Evolutionary conservation across 192 early-diverging fungal genomes (phyloP).

Genomic region (Entomortierella parvispora): DNA sequence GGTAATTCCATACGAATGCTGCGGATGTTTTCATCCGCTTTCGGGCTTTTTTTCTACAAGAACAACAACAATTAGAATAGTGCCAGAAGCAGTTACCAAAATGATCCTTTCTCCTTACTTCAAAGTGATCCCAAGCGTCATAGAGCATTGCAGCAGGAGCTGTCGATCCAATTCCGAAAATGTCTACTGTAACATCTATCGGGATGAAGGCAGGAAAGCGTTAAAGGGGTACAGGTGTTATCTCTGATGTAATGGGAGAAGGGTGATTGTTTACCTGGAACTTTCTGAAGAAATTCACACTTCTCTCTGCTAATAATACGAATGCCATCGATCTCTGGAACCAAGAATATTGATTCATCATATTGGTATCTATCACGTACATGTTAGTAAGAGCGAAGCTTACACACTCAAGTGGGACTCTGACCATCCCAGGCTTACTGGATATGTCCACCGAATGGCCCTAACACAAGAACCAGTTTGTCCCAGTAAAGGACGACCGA

Average conservation of each 20-base stretch:
- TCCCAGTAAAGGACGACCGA: slow-evolving; percentile 90
- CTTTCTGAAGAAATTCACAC: slow-evolving; percentile 90
- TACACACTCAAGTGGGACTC: too few relatives aligned
- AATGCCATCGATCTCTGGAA: slow-evolving; percentile 92
- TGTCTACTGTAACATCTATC: slow-evolving; percentile 74
- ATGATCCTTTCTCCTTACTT: slow-evolving; percentile 43
- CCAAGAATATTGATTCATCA: slow-evolving; percentile 83
- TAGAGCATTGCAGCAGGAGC: slow-evolving; percentile 92
- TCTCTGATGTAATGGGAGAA: too few relatives aligned
- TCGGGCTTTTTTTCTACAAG: slow-evolving; percentile 74
- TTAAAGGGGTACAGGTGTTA: neutral
- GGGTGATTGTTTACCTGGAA: slow-evolving; percentile 68
- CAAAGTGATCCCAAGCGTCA: slow-evolving; percentile 80
- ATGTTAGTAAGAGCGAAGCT: slow-evolving; percentile 1
- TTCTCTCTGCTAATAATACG: slow-evolving; percentile 85
- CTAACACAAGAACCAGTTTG: slow-evolving; percentile 86
- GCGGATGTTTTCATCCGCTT: slow-evolving; percentile 96
- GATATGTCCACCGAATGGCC: slow-evolving; percentile 92
- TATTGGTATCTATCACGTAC: slow-evolving; percentile 61
- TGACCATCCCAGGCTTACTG: slow-evolving; percentile 58
- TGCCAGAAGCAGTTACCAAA: neutral
- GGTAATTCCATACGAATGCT: slow-evolving; percentile 83
- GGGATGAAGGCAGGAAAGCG: neutral
- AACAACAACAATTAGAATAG: neutral
- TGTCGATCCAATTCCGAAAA: slow-evolving; percentile 97